Base-by-base conservation (phyloP, 2,329 filamentous ascomycete species). In the Penicillium vulpinum region DNA sequence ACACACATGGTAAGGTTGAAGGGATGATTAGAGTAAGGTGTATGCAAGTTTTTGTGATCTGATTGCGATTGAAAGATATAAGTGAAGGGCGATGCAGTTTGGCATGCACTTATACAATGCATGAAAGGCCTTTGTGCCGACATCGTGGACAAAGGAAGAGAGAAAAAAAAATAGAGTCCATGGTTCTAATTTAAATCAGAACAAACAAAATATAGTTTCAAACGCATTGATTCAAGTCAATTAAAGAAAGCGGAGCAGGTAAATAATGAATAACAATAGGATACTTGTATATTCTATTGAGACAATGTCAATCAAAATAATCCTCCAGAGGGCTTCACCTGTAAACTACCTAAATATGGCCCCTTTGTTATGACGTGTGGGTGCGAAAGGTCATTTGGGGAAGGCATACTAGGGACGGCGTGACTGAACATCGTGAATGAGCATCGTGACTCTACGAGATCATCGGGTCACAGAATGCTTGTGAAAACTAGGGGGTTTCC, bases 361-460 rank as follows among this genome's bases (percentile, higher is more conserved):
- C 10, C 15, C 5, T 28, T 26, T 15, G 4, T 38, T 15, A 44
- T 64, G 60, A 64, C 60, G 47, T 59, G 54, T 56, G 63, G 55
- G 49, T 50, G 50, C 54, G 29, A 16, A 47, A 28, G 57, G 59
- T 64, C 63, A 66, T 60, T 54, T 57, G 62, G 51, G 57, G 47
- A 55, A 52, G 54, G 45, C 40, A 50, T 16, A 48, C 51, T 54
- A 43, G 54, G 45, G 24, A 13, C 13, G 54, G 62, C 56, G 57
- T 66, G 63, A 66, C 54, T n/a, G 21, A 54, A 58, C 52, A 63
- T 51, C 59, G 36, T 62, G 51, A 51, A 47, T 38, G 24, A 56
- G 24, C 36, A 50, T 26, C 7, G 45, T 43, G 45, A 54, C 31
- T 26, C 5, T 24, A 8, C 3, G 5, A n/a, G 51, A 49, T 54